phyloP scores from a whole-genome alignment of 306 rosid species.

The Dalbergia oliveri region DNA sequence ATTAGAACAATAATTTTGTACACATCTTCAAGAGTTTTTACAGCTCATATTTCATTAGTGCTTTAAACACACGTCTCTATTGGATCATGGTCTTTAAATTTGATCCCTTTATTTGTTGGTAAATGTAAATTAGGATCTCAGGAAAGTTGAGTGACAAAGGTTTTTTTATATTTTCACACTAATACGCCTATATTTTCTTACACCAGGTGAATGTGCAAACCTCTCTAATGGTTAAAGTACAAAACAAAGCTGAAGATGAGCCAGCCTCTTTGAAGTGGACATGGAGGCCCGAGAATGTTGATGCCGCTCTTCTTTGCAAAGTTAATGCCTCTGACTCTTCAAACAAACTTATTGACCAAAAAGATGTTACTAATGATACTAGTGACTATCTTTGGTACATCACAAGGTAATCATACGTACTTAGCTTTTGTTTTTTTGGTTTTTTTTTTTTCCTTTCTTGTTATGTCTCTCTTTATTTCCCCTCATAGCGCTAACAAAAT shows the following conservation, averaged over 20 bases:
- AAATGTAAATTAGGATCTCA: no score
- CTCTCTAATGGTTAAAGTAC: slow-evolving; percentile 51
- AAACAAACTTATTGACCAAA: slow-evolving; percentile 56
- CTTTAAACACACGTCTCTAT: no score
- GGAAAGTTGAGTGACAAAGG: no score
- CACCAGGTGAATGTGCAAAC: slow-evolving; percentile 68
- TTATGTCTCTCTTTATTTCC: neutral
- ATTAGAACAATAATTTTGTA: neutral
- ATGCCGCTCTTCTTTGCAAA: slow-evolving; percentile 43
- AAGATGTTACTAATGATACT: slow-evolving; percentile 50
- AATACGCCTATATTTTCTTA: neutral
- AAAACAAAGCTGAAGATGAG: slow-evolving; percentile 52
- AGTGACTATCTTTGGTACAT: slow-evolving; percentile 49
- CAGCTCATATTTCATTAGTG: no score
- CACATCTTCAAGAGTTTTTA: no score
- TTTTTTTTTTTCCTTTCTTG: neutral
- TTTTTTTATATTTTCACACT: no score
- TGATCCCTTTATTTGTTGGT: neutral
- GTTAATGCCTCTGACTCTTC: slow-evolving; percentile 26
- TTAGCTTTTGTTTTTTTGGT: neutral
- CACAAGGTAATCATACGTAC: neutral
- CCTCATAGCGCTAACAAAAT: neutral
- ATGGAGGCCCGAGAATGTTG: slow-evolving; percentile 63
- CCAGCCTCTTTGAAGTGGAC: slow-evolving; percentile 55
- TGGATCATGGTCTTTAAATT: no score